These are phyloP conservation scores for Forsythia viridissima DNA, from an alignment of 257 asterid genomes.

Conservation along the genomic window DNA sequence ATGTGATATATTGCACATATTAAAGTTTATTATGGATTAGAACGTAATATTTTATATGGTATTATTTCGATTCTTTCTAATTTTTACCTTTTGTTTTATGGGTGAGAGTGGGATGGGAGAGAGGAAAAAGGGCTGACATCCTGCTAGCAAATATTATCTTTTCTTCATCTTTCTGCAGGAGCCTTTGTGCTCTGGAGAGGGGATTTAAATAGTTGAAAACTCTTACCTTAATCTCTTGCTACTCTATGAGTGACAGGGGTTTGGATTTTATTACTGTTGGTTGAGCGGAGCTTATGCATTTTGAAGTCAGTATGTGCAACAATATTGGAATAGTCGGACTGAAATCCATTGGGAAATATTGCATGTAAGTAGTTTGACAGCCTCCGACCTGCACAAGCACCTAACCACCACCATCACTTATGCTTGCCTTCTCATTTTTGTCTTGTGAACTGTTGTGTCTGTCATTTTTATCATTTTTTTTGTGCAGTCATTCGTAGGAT, in stretches of 20 bases:
- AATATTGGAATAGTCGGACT: slow-evolving; percentile 75
- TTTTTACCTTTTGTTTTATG: no score
- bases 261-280: slow-evolving; percentile 72
- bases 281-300: slow-evolving; percentile 72
- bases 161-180: slow-evolving; percentile 45
- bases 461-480: no score
- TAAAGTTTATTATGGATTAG: no score
- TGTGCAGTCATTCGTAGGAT: no score
- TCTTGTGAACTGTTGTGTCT: no score
- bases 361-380: slow-evolving; percentile 45
- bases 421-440: no score
- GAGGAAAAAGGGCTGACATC: neutral
- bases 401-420: no score
- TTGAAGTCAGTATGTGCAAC: slow-evolving; percentile 87
- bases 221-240: slow-evolving; percentile 74
- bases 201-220: slow-evolving; percentile 80
- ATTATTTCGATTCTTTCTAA: no score
- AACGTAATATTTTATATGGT: no score
- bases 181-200: slow-evolving; percentile 76
- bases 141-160: slow-evolving; percentile 16
- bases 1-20: no score
- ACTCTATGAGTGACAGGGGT: slow-evolving; percentile 65
- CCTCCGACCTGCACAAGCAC: neutral
- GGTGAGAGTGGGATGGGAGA: neutral
- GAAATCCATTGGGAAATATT: slow-evolving; percentile 69